Base-by-base conservation (phyloP, 1,284 basidiomycete species). In the Limonomyces culmigenus region DNA sequence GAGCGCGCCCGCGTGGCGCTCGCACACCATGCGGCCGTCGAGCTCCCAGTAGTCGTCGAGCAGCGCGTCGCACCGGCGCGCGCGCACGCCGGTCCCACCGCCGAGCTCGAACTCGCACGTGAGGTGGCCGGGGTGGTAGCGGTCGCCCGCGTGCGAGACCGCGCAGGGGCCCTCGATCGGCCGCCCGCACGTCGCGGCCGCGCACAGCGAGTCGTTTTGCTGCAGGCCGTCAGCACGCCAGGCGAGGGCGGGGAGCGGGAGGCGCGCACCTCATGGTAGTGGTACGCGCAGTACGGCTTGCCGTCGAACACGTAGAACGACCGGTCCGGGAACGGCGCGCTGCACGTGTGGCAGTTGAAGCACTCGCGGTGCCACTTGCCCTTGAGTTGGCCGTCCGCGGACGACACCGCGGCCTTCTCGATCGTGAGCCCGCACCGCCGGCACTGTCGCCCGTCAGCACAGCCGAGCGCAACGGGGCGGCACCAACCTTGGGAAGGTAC, bases 101-200 rank as follows among this genome's bases (percentile, higher is more conserved):
- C 50, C 67, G 25, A 8, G n/a, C n/a, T 27, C 25, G 40, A 54
- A 65, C 53, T 81, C 77, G 52, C 78, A 83, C 13, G 70, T 57
- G 47, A 92, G 65, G 49, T 89, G 85, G 39, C 83, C 80, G 3
- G 86, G 83, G 50, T 92, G 88, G 56, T 79, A 91, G 23, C 78
- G 67, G 44, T 71, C 73, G 12, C 79, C 78, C 11, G 70, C 58
- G 43, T 86, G 74, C 13, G 75, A 79, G 16, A 89, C 71, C 10
- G 88, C 83, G 50, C 87, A 92, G 1, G 85, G 73, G 1, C 88
- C 87, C 55, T 93, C 88, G 47, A 93, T 87, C 1, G 87, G 87
- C 52, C 79, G 70, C 5, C 80, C 74, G 51, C 87, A 93, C n/a
- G 61, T 60, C 3, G 67, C 50, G 2, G 80, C 70, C 4, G 81